phyloP scores from a whole-genome alignment of 2,329 filamentous ascomycete species.

The Penicillium sp. region DNA sequence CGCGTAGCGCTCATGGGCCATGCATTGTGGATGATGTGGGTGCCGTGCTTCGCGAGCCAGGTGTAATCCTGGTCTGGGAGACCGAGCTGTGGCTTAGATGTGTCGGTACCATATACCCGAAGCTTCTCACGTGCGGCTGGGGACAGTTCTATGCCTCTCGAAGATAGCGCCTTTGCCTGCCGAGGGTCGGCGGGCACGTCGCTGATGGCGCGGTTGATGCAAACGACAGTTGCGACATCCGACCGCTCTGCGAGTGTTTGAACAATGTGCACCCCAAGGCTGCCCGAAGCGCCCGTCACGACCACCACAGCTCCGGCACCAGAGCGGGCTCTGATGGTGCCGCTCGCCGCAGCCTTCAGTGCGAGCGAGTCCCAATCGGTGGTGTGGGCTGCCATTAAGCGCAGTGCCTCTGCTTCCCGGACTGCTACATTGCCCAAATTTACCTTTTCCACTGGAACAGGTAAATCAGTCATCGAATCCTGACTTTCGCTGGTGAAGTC shows the following conservation, averaged over 20 bases:
- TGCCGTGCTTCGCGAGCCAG: constrained; percentile 40
- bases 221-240: constrained; percentile 38
- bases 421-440: too few species aligned
- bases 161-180: not conserved
- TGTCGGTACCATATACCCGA: constrained; percentile 50
- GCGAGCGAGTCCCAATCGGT: too few species aligned
- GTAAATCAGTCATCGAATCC: too few species aligned
- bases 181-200: not conserved
- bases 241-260: constrained; percentile 33
- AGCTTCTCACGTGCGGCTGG: constrained; percentile 34
- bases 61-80: constrained; percentile 42
- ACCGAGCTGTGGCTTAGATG: constrained; percentile 49
- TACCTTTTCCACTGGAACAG: too few species aligned
- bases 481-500: too few species aligned
- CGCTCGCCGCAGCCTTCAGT: too few species aligned
- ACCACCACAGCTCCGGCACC: constrained; percentile 13
- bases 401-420: too few species aligned
- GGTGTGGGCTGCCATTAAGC: too few species aligned
- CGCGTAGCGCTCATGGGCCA: constrained; percentile 20
- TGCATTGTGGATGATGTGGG: constrained; percentile 45
- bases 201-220: constrained; percentile 44
- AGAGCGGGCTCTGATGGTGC: too few species aligned
- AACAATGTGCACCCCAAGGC: constrained; percentile 43
- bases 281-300: constrained; percentile 44
- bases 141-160: constrained; percentile 1